phyloP scores from a whole-genome alignment of 2,329 filamentous ascomycete genomes.

The Colletotrichum sp. region DNA sequence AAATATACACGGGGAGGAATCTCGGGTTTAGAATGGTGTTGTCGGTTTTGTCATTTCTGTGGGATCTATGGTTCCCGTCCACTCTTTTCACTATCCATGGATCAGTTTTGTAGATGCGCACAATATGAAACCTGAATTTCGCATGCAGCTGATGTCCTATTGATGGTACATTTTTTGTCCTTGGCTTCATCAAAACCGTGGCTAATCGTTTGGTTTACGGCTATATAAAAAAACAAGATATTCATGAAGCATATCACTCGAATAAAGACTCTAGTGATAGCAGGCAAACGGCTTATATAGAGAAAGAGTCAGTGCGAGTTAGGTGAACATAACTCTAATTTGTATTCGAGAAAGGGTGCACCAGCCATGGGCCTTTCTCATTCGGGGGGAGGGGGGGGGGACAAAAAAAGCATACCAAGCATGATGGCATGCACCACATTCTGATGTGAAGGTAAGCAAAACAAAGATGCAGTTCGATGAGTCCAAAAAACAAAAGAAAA shows the following conservation, averaged over 20 bases:
- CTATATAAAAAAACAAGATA: too few relatives aligned
- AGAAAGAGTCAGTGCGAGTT: too few relatives aligned
- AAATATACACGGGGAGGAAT: neutral
- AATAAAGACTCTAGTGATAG: too few relatives aligned
- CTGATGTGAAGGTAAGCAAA: accelerated
- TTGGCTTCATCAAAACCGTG: neutral
- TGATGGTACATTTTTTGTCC: neutral
- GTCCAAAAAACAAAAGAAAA: neutral
- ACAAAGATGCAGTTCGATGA: neutral
- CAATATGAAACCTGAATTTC: neutral
- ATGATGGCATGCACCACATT: accelerated
- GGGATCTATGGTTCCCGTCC: neutral
- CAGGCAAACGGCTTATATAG: too few relatives aligned
- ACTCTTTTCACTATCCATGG: neutral
- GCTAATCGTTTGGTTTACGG: accelerated
- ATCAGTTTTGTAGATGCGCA: accelerated
- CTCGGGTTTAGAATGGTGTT: neutral
- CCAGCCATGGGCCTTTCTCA: accelerated
- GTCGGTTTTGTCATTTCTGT: neutral
- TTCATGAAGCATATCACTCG: too few relatives aligned
- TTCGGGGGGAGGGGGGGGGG: too few relatives aligned
- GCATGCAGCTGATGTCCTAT: neutral
- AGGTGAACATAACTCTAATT: accelerated
- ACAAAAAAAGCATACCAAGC: too few relatives aligned
- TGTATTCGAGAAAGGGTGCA: too few relatives aligned